These are phyloP conservation scores for Telopea speciosissima DNA, from an alignment of 177 flowering plant species.

Conservation along the genomic window DNA sequence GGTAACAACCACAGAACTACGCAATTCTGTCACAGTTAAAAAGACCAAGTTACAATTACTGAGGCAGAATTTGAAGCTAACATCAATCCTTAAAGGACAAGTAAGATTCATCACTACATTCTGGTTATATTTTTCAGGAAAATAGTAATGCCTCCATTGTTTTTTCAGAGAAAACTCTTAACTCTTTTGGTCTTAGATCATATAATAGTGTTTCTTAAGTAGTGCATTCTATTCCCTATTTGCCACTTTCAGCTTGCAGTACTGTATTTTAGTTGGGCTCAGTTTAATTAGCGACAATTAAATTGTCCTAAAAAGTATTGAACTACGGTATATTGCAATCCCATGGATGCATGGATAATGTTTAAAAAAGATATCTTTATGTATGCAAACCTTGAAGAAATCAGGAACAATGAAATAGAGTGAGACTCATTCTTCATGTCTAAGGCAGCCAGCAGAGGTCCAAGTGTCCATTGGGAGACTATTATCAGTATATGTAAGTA, in stretches of 20 bases:
- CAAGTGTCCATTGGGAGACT: too few relatives aligned
- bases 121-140: not conserved
- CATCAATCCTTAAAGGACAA: slow-evolving; percentile 71
- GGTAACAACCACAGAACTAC: slow-evolving; percentile 69
- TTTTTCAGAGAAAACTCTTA: not conserved
- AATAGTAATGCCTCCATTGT: not conserved
- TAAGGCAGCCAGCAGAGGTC: too few relatives aligned
- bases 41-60: slow-evolving; percentile 61
- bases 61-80: slow-evolving; percentile 70
- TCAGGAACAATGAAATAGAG: too few relatives aligned
- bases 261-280: not conserved
- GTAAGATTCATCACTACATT: slow-evolving; percentile 37
- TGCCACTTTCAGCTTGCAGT: not conserved
- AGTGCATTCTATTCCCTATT: not conserved
- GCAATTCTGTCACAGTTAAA: slow-evolving; percentile 71
- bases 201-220: not conserved
- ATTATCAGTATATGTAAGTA: too few relatives aligned
- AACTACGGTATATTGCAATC: too few relatives aligned
- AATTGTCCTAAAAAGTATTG: not conserved
- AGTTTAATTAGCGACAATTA: not conserved
- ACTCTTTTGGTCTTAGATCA: not conserved
- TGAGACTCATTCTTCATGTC: too few relatives aligned
- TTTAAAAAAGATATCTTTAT: too few relatives aligned
- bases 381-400: too few relatives aligned
- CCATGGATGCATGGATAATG: too few relatives aligned